Conservation (phyloP, 73 alveolate species). For the Strombidium stylifer region DNA sequence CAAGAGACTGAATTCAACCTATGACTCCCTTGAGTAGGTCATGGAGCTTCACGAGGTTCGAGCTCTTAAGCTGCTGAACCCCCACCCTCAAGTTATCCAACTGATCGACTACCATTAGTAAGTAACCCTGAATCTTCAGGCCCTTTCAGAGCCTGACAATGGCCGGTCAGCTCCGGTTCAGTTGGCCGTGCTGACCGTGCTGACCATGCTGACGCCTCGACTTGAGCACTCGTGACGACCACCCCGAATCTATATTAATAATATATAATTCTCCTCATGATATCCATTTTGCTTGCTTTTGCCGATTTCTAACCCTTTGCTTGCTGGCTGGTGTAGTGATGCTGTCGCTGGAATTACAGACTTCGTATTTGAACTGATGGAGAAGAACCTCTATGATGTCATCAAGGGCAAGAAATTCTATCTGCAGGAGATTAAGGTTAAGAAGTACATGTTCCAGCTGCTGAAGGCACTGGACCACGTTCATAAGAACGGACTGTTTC, state of each 20-base stretch:
- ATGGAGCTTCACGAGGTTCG: constrained; percentile 83
- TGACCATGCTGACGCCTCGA: no score
- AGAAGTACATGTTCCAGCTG: constrained; percentile 70
- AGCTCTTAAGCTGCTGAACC: constrained; percentile 83
- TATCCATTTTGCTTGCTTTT: neutral
- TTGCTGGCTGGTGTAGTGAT: constrained; percentile 85
- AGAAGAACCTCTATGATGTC: constrained; percentile 83
- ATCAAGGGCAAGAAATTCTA: constrained; percentile 71
- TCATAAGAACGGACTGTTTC: constrained; percentile 66
- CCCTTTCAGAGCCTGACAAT: neutral
- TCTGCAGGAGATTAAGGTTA: constrained; percentile 76
- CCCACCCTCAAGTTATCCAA: constrained; percentile 84
- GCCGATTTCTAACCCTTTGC: neutral
- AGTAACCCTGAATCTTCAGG: neutral
- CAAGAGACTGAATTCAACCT: constrained; percentile 71
- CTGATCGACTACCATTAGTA: constrained; percentile 80
- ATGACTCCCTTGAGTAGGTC: constrained; percentile 7
- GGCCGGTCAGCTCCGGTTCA: no score
- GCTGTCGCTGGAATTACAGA: constrained; percentile 99
- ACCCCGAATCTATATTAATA: no score
- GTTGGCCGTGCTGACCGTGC: no score
- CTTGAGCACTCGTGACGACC: no score
- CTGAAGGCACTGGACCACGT: constrained; percentile 70
- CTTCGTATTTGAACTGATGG: constrained; percentile 95
- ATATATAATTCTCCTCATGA: no score